A percentile compares a stretch with the other conserved stretches of the same genome.
These are phyloP conservation scores for Mycotypha africana DNA, from an alignment of 371 early-diverging fungal genomes.

Conservation along the genomic window DNA sequence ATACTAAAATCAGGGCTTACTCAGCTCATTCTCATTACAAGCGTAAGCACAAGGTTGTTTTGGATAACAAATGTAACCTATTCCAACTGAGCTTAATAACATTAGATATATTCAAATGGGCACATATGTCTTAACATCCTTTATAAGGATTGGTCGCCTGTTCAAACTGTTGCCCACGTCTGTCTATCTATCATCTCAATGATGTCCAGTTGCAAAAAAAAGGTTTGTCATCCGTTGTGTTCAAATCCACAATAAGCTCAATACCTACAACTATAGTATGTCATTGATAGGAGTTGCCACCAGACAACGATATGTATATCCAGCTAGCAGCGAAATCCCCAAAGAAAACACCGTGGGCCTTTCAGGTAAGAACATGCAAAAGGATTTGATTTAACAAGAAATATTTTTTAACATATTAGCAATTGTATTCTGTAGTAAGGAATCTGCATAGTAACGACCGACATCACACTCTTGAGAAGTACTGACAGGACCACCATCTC, in stretches of 20 bases:
- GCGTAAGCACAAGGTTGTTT: neutral
- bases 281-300: slow-evolving; percentile 58
- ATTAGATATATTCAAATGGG: slow-evolving; percentile 84
- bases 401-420: too few relatives aligned
- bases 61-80: neutral
- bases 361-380: slow-evolving; percentile 54
- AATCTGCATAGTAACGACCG: too few relatives aligned
- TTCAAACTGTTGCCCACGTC: slow-evolving; percentile 90
- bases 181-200: slow-evolving; percentile 91
- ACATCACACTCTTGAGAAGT: too few relatives aligned
- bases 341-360: slow-evolving; percentile 81
- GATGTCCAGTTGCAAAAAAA: slow-evolving; percentile 81
- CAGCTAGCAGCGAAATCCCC: slow-evolving; percentile 67
- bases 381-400: too few relatives aligned
- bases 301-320: slow-evolving; percentile 70
- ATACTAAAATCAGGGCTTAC: too few relatives aligned
- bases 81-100: too few relatives aligned
- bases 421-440: too few relatives aligned
- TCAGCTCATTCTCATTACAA: too few relatives aligned
- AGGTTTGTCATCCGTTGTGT: slow-evolving; percentile 35
- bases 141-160: slow-evolving; percentile 95
- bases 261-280: neutral
- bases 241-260: neutral
- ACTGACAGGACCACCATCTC: too few relatives aligned
- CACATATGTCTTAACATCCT: slow-evolving; percentile 95